Conservation (phyloP, 1,284 basidiomycete species). For the Tilletia walkeri region DNA sequence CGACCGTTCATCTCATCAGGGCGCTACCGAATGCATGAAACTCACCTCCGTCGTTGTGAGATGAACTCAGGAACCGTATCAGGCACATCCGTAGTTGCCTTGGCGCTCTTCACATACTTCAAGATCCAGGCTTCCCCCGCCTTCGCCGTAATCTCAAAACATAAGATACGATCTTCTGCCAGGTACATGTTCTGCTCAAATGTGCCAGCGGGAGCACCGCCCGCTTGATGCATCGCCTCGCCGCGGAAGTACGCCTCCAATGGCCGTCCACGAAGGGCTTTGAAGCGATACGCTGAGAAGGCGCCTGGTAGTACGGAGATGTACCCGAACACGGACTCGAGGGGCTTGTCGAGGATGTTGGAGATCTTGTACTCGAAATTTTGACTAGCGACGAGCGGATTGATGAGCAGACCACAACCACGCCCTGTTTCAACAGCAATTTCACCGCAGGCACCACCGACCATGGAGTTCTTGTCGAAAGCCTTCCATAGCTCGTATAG, state of each 20-base stretch:
- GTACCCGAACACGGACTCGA: slow-evolving; percentile 86
- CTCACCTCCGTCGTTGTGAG: slow-evolving; percentile 61
- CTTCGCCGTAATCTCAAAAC: slow-evolving; percentile 88
- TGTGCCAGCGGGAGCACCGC: slow-evolving; percentile 23
- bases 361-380: slow-evolving; percentile 72
- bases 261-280: slow-evolving; percentile 64
- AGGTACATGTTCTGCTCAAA: slow-evolving; percentile 90
- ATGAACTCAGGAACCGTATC: slow-evolving; percentile 80
- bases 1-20: too few species aligned
- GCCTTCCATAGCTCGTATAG: slow-evolving; percentile 92
- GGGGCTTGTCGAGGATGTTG: slow-evolving; percentile 90
- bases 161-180: slow-evolving; percentile 82
- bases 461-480: slow-evolving; percentile 87
- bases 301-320: slow-evolving; percentile 82
- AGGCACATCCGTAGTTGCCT: slow-evolving; percentile 86
- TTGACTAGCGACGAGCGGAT: slow-evolving; percentile 69
- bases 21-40: neutral
- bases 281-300: slow-evolving; percentile 87
- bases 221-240: slow-evolving; percentile 61
- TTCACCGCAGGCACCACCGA: slow-evolving; percentile 91
- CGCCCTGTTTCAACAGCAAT: slow-evolving; percentile 90
- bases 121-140: slow-evolving; percentile 79
- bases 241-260: slow-evolving; percentile 88
- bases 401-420: slow-evolving; percentile 71
- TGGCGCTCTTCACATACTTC: slow-evolving; percentile 90